phyloP scores from a whole-genome alignment of 768 basidiomycete species.

The Lentinula guzmanii region DNA sequence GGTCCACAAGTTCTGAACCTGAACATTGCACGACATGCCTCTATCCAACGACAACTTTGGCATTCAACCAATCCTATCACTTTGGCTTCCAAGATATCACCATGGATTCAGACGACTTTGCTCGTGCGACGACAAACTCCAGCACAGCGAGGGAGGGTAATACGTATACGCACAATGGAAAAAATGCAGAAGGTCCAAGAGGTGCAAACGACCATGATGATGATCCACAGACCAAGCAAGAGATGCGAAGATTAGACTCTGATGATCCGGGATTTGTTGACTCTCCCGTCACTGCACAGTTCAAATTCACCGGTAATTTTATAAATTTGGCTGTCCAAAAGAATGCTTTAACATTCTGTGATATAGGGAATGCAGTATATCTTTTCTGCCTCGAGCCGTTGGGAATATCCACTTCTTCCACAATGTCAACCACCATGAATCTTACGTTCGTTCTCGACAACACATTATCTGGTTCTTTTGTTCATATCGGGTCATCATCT shows the following conservation, averaged over 20 bases:
- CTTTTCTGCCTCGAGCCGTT: conserved; percentile 36
- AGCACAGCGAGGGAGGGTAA: conserved; percentile 2
- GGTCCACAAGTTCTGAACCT: conserved; percentile 24
- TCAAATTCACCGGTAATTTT: conserved; percentile 38
- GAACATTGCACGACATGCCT: conserved; percentile 23
- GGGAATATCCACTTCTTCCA: conserved; percentile 15
- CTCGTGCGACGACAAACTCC: not conserved
- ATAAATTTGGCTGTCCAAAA: not conserved
- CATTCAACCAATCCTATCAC: conserved; percentile 27
- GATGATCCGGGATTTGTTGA: conserved; percentile 25
- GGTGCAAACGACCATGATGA: not conserved
- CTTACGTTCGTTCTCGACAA: conserved; percentile 39
- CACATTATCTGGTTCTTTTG: conserved; percentile 18
- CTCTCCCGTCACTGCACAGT: conserved; percentile 26
- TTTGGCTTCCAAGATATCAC: conserved; percentile 22
- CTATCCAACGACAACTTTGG: conserved; percentile 16
- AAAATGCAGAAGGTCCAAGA: not conserved
- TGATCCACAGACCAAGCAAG: not conserved
- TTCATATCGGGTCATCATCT: not conserved
- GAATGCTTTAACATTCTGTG: not conserved
- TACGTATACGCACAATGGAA: conserved; percentile 4
- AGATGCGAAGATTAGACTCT: conserved; percentile 13
- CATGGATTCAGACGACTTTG: conserved; percentile 14
- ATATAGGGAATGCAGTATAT: conserved; percentile 42
- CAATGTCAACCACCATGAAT: conserved; percentile 33